These are phyloP conservation scores for sorghum (Sorghum bicolor) DNA, from an alignment of 176 grass and related monocot species.

Conservation along the genomic window DNA sequence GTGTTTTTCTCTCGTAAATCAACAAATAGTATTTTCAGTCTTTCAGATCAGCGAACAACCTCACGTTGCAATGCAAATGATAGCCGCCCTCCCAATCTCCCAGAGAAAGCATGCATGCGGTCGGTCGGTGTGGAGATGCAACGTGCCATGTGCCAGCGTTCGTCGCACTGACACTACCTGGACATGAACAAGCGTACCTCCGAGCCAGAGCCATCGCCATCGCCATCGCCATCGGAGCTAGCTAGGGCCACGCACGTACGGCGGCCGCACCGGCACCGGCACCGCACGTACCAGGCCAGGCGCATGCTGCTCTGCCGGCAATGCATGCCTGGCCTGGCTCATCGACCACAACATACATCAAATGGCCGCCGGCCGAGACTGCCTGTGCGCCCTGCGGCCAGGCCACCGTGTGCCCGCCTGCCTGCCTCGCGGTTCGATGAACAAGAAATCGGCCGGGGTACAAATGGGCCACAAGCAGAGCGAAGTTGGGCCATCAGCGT, in stretches of 20 bases:
- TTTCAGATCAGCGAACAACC: too few species aligned
- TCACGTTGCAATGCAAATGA: not conserved
- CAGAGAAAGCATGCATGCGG: not conserved
- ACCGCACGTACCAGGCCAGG: not conserved
- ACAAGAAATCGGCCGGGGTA: too few species aligned
- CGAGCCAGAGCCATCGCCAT: conserved; percentile 17
- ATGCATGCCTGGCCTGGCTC: not conserved
- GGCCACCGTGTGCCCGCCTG: too few species aligned
- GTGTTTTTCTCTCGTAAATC: too few species aligned
- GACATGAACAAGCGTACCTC: conserved; percentile 20
- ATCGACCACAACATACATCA: too few species aligned
- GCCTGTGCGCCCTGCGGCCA: too few species aligned
- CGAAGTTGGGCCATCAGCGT: too few species aligned
- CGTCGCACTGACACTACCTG: not conserved
- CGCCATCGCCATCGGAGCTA: conserved; percentile 12
- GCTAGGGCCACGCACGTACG: too few species aligned
- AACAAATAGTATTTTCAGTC: too few species aligned
- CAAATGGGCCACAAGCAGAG: not conserved
- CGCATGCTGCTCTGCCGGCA: not conserved
- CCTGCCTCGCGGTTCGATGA: too few species aligned
- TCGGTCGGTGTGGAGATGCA: not conserved
- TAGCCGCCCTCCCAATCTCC: not conserved
- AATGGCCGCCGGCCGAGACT: too few species aligned
- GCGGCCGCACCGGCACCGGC: too few species aligned
- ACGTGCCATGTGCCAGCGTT: not conserved